Conservation (phyloP, 2,329 filamentous ascomycete species). For the Helicocarpus griseus region DNA sequence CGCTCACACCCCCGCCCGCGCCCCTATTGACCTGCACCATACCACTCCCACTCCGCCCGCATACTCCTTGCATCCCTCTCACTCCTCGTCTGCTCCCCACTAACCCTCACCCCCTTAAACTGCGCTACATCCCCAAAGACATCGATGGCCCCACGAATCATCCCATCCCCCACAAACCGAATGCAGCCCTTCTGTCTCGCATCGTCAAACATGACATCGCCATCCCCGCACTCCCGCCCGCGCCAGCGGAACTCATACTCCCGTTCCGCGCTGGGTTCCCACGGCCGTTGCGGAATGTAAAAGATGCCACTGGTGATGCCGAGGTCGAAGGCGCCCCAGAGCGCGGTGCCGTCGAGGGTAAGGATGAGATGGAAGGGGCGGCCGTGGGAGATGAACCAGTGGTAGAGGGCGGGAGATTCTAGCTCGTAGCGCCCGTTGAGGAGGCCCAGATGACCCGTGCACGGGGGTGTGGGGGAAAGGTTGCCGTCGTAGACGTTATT, state of each 20-base stretch:
- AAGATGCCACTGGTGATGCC: not conserved
- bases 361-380: not conserved
- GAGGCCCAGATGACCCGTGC: not conserved
- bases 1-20: not conserved
- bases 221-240: not conserved
- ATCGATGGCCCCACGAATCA: not conserved
- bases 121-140: not conserved
- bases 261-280: not conserved
- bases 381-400: not conserved
- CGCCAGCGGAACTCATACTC: not conserved
- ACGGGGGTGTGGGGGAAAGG: not conserved
- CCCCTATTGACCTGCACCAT: too few species aligned
- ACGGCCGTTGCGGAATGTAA: not conserved
- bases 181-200: not conserved
- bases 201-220: not conserved
- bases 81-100: not conserved
- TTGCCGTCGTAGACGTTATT: not conserved
- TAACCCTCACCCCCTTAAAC: not conserved
- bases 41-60: not conserved
- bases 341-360: not conserved
- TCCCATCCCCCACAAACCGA: not conserved
- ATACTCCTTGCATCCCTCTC: not conserved
- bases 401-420: not conserved
- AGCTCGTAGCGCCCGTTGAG: not conserved
- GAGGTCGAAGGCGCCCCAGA: not conserved